These are phyloP conservation scores for Bipolaris oryzae DNA, from an alignment of 2,329 filamentous ascomycete species.

Conservation along the genomic window DNA sequence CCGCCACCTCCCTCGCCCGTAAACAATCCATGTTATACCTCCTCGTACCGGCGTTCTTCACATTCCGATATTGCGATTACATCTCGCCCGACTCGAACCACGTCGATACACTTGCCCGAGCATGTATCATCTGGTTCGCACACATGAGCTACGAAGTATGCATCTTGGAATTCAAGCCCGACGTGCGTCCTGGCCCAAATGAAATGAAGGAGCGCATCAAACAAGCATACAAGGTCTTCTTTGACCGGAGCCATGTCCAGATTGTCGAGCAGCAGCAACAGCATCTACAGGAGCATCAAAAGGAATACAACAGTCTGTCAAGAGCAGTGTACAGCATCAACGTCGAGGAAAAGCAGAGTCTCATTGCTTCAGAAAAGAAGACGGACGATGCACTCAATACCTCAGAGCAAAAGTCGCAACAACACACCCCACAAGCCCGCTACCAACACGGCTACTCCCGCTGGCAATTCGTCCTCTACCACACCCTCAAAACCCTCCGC, in stretches of 20 bases:
- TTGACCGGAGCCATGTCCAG: constrained; percentile 10
- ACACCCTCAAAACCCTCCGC: not conserved
- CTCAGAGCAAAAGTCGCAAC: not conserved
- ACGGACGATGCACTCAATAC: not conserved
- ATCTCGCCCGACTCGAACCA: constrained; percentile 9
- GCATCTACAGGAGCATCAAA: not conserved
- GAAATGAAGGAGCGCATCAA: constrained; percentile 4
- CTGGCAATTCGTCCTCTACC: constrained; percentile 6
- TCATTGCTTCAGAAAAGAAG: constrained; percentile 5
- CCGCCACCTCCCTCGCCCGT: constrained; percentile 7
- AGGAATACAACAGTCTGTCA: not conserved
- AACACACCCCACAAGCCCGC: not conserved
- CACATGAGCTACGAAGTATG: constrained; percentile 24
- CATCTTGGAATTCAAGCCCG: constrained; percentile 14
- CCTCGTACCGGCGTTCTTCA: constrained; percentile 15
- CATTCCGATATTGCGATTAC: constrained; percentile 13
- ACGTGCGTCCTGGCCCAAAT: not conserved
- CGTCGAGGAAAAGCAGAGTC: not conserved
- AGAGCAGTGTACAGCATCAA: not conserved
- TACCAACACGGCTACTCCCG: constrained; percentile 8
- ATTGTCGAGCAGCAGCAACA: not conserved
- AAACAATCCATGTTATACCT: constrained; percentile 17
- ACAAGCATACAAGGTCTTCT: constrained; percentile 20
- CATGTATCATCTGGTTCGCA: constrained; percentile 27
- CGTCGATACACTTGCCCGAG: constrained; percentile 23